These are phyloP conservation scores for Diutina rugosa DNA, from an alignment of 1,139 yeast genomes.

Conservation along the genomic window DNA sequence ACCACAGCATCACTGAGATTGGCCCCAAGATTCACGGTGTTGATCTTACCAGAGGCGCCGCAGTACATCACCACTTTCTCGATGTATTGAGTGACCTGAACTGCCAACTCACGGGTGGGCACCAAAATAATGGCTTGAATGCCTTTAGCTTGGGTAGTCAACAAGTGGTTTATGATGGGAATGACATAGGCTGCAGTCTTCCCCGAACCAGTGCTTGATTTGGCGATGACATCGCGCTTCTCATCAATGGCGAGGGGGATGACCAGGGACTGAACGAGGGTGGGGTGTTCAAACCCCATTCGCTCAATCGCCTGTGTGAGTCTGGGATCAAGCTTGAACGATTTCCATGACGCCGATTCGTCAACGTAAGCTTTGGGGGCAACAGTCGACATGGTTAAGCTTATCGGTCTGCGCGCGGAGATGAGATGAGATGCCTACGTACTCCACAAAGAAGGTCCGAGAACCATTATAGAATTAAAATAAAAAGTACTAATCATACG, in stretches of 20 bases:
- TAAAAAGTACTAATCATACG: no score
- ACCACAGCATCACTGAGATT: slow-evolving; percentile 63
- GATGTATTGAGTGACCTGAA: slow-evolving; percentile 66
- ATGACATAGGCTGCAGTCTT: slow-evolving; percentile 77
- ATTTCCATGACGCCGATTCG: slow-evolving; percentile 57
- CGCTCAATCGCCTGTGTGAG: slow-evolving; percentile 73
- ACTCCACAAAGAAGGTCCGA: neutral
- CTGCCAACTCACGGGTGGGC: slow-evolving; percentile 77
- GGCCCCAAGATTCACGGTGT: slow-evolving; percentile 62
- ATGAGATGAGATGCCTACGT: neutral
- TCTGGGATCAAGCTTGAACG: slow-evolving; percentile 67
- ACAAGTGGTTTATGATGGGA: slow-evolving; percentile 62
- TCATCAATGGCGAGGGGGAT: slow-evolving; percentile 84
- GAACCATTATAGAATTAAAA: neutral
- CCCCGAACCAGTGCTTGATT: slow-evolving; percentile 87
- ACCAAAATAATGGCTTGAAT: slow-evolving; percentile 55
- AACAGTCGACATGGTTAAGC: neutral
- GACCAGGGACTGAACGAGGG: slow-evolving; percentile 83
- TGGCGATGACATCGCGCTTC: slow-evolving; percentile 75
- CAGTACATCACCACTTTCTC: slow-evolving; percentile 61
- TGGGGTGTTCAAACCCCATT: slow-evolving; percentile 75
- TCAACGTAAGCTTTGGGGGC: slow-evolving; percentile 34
- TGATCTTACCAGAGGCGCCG: slow-evolving; percentile 39
- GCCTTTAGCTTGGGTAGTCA: slow-evolving; percentile 20
- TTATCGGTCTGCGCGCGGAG: neutral